Evolutionary conservation across 768 basidiomycete genomes (phyloP).

Genomic region (Hortiboletus flavorubellus): DNA sequence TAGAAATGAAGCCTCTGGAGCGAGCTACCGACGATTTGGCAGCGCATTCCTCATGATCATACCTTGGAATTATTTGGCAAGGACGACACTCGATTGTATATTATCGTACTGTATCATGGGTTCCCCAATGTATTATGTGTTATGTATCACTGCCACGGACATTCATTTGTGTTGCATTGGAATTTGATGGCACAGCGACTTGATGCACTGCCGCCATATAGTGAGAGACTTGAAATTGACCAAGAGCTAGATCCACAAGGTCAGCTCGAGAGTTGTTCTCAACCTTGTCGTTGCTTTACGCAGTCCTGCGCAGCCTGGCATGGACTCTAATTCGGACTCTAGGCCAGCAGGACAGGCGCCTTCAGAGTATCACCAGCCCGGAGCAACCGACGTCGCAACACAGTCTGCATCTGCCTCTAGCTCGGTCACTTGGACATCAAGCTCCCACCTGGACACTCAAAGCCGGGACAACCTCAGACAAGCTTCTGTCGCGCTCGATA

Average conservation of each 20-base stretch:
- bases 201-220: neutral
- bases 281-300: neutral
- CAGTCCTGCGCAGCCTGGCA: constrained; percentile 7
- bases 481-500: constrained; percentile 52
- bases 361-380: constrained; percentile 14
- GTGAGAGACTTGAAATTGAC: neutral
- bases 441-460: constrained; percentile 14
- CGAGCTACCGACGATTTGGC: neutral
- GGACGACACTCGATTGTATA: constrained; percentile 10
- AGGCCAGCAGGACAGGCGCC: constrained; percentile 8
- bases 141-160: constrained; percentile 6
- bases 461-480: constrained; percentile 42
- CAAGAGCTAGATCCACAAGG: neutral
- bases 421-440: constrained; percentile 13
- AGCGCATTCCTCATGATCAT: constrained; percentile 2
- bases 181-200: neutral
- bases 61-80: constrained; percentile 9
- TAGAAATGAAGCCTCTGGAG: constrained; percentile 7
- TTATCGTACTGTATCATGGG: constrained; percentile 2
- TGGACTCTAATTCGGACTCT: constrained; percentile 19
- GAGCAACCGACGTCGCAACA: constrained; percentile 10
- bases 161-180: neutral
- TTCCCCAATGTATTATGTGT: constrained; percentile 3
- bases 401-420: constrained; percentile 6
- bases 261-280: neutral